Evolutionary conservation across 306 rosid species (phyloP).

Genomic region (Vicia faba): DNA sequence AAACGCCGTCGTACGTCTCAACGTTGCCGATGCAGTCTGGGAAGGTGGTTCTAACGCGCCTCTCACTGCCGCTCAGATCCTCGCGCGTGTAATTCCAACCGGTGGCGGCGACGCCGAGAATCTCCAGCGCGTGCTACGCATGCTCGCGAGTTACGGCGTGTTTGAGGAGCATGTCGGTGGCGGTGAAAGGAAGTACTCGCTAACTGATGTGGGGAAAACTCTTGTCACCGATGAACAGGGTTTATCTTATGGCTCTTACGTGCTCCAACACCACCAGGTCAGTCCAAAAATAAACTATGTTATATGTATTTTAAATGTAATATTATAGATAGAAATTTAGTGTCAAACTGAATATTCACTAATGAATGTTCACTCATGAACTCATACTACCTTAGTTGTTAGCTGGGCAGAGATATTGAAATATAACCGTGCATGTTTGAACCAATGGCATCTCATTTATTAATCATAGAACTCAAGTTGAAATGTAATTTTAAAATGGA

Average conservation of each 20-base stretch:
- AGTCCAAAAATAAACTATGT: background rate
- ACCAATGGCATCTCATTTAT: too few species aligned
- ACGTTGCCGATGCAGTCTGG: conserved; percentile 87
- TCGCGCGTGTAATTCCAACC: conserved; percentile 48
- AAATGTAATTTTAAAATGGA: background rate
- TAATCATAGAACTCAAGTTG: too few species aligned
- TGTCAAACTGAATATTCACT: background rate
- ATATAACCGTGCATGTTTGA: too few species aligned
- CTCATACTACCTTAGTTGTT: too few species aligned
- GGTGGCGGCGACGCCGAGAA: conserved; percentile 73
- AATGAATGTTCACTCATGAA: too few species aligned
- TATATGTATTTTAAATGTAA: too few species aligned
- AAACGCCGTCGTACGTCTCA: conserved; percentile 88
- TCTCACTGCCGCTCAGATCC: conserved; percentile 65
- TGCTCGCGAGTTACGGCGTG: conserved; percentile 77
- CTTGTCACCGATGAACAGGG: conserved; percentile 70
- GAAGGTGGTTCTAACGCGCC: conserved; percentile 70
- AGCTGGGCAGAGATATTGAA: too few species aligned
- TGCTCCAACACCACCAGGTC: conserved; percentile 95
- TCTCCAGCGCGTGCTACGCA: conserved; percentile 82
- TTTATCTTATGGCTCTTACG: conserved; percentile 64
- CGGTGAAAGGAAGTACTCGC: conserved; percentile 61
- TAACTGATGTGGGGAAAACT: conserved; percentile 73
- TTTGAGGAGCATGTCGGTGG: conserved; percentile 56
- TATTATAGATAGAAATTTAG: background rate